phyloP scores from a whole-genome alignment of 2,329 filamentous ascomycete species.

The Dactylellina leptospora region DNA sequence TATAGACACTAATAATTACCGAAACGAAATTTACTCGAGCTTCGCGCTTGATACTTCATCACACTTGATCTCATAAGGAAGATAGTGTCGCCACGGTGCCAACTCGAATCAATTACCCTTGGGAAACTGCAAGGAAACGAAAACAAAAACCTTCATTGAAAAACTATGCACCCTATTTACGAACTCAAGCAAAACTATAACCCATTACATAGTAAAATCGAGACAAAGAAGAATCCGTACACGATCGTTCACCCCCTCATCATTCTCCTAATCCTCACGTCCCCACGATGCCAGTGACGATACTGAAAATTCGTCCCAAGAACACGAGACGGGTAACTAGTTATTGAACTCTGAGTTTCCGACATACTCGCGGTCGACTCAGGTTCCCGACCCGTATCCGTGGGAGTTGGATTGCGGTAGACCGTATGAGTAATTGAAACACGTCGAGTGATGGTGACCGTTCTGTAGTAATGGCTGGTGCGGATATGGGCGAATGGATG shows the following conservation, averaged over 20 bases:
- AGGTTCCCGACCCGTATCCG: background rate
- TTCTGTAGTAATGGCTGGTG: constrained; percentile 1
- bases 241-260: background rate
- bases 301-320: constrained; percentile 14
- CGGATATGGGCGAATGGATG: background rate
- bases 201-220: no score
- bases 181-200: no score
- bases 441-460: constrained; percentile 7
- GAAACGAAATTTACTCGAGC: no score
- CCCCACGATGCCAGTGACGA: constrained; percentile 18
- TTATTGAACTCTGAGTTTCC: background rate
- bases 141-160: no score
- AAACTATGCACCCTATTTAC: no score
- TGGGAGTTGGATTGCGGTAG: background rate
- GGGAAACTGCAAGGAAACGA: no score
- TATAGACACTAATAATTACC: no score
- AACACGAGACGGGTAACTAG: background rate
- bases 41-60: no score
- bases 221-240: no score
- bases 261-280: background rate
- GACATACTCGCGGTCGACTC: background rate
- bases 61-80: no score
- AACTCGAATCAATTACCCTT: no score
- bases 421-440: constrained; percentile 15
- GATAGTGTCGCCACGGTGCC: no score